These are phyloP conservation scores for Stachybotrys chartarum DNA, from an alignment of 2,329 filamentous ascomycete species.

Conservation along the genomic window DNA sequence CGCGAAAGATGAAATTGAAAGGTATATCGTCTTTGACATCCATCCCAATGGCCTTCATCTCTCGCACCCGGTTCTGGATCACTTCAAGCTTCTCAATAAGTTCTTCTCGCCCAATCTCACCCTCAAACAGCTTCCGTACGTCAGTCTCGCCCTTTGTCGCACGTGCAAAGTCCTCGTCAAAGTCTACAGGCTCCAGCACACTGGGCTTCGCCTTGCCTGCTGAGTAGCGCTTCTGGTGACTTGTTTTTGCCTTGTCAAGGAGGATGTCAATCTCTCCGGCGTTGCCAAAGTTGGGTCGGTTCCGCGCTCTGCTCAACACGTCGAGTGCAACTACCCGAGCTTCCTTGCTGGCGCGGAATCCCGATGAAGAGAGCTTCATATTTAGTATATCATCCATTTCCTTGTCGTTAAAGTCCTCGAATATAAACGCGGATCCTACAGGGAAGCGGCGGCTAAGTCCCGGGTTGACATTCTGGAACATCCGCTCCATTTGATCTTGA, in stretches of 20 bases:
- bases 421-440: conserved; percentile 54
- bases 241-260: conserved; percentile 11
- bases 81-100: conserved; percentile 45
- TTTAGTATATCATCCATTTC: conserved; percentile 55
- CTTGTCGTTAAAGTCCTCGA: conserved; percentile 57
- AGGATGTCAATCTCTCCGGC: conserved; percentile 61
- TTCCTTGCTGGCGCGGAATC: conserved; percentile 41
- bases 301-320: conserved; percentile 51
- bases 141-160: conserved; percentile 32
- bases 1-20: conserved; percentile 63
- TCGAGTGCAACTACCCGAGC: conserved; percentile 50
- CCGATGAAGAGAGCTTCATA: conserved; percentile 53
- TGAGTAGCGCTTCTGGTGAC: conserved; percentile 12
- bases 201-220: conserved; percentile 21
- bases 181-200: conserved; percentile 68
- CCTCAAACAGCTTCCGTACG: conserved; percentile 47
- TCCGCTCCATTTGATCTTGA: conserved; percentile 58
- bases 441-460: conserved; percentile 63
- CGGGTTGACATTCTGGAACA: conserved; percentile 70
- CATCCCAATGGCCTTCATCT: conserved; percentile 15
- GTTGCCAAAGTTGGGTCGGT: conserved; percentile 66
- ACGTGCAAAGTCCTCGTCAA: conserved; percentile 58
- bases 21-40: conserved; percentile 39
- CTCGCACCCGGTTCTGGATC: conserved; percentile 40
- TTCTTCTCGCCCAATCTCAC: conserved; percentile 49